Base-by-base conservation (phyloP, 148 eudicot species). In the Chenopodium berlandieri region DNA sequence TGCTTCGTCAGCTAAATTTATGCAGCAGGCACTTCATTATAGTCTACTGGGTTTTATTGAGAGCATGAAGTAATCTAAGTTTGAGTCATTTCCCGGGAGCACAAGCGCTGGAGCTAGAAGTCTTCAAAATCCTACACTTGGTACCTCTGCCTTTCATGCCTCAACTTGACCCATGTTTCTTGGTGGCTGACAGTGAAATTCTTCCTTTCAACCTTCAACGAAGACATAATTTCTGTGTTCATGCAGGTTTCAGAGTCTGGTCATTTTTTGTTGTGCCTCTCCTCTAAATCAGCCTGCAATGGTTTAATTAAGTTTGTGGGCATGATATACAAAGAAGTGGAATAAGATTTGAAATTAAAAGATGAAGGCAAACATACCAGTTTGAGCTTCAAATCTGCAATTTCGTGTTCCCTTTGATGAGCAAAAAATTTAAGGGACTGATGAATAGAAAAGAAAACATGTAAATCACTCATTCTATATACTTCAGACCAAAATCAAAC, bases 381-480 rank as follows among this genome's bases (percentile, higher is more conserved):
- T 83, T 90, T 90, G 77, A 70, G 78, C 85, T 82, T 86, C 79
- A 94, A 80, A 72, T 88, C 92, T 79, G 85, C 81, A 83, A 94
- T 90, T 82, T 82, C 88, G 88, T 84, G 85, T 85, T 88, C 89
- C 75, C 95, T 88, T 83, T 92, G 93, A 79, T 88, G 78, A 13
- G 98, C 95, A 78, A 91, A 90, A 83, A 92, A 96, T 86, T 82
- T 94, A 71, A 96, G 84, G 4, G 97, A 96, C 99, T 96, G 90
- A 75, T 17, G 64, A 20, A 67, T 27, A 82, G 48, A 52, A 82
- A 48, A 85, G 10, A 68, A 73, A 76, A 48, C 32, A 34, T 69
- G 32, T 65, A 46, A 74, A 71, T 5, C 32, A 67, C 78, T 58
- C n/a, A 23, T 10, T 50, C 47, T 69, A 70, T 75, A 44, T 10